Conservation (phyloP, 371 early-diverging fungal genomes). For the Lichtheimia ornata region DNA sequence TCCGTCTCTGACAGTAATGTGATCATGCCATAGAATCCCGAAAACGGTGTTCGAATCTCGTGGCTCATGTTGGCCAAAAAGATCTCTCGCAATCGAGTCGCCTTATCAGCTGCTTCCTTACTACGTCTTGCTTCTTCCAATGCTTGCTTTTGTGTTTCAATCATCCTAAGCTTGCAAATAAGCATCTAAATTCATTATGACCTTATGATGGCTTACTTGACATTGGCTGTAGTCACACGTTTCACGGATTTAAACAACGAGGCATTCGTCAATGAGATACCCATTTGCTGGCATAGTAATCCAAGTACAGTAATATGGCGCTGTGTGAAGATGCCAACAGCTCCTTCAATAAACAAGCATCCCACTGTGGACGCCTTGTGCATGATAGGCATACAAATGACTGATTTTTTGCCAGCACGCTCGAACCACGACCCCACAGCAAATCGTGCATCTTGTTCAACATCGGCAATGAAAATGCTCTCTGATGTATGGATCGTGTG, state of each 20-base stretch:
- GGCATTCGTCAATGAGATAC: constrained; percentile 64
- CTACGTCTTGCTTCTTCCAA: constrained; percentile 43
- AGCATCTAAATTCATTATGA: no score
- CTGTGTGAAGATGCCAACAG: constrained; percentile 58
- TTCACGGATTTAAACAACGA: constrained; percentile 51
- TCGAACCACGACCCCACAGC: constrained; percentile 49
- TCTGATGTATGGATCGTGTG: constrained; percentile 47
- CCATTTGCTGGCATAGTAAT: constrained; percentile 58
- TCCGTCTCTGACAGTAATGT: constrained; percentile 56
- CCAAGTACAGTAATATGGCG: constrained; percentile 57
- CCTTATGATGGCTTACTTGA: not conserved
- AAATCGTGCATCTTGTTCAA: constrained; percentile 43
- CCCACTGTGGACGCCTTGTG: constrained; percentile 54
- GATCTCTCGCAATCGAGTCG: constrained; percentile 48
- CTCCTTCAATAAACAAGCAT: constrained; percentile 57
- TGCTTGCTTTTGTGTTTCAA: constrained; percentile 50
- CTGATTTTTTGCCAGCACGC: constrained; percentile 48
- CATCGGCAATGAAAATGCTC: constrained; percentile 41
- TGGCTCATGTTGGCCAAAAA: constrained; percentile 66
- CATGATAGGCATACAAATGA: constrained; percentile 59
- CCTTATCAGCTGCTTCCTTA: constrained; percentile 45
- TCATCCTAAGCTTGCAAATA: constrained; percentile 22
- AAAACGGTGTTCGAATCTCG: constrained; percentile 58
- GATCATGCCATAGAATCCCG: constrained; percentile 63
- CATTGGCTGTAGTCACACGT: constrained; percentile 42